These are phyloP conservation scores for Barnettozyma californica DNA, from an alignment of 805 yeast species.

Conservation along the genomic window DNA sequence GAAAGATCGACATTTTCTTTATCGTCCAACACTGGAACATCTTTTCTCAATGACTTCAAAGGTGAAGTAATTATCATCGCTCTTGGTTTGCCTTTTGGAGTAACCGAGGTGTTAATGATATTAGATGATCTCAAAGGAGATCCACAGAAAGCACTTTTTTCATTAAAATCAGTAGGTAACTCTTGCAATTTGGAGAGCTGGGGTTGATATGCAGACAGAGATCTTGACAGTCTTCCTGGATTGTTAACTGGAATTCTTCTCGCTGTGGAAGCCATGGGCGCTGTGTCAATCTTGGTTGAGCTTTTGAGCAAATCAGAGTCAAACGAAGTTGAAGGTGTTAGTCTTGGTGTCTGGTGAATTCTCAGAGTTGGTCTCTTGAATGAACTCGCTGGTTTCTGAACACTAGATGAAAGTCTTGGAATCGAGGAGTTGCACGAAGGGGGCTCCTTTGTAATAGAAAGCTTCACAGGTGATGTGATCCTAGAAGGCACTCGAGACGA, in stretches of 20 bases:
- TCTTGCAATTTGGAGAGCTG: slow-evolving; percentile 18
- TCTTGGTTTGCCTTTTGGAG: slow-evolving; percentile 4
- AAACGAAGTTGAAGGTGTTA: slow-evolving; percentile 14
- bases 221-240: slow-evolving; percentile 15
- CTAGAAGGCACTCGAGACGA: slow-evolving; percentile 15
- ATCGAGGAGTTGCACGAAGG: slow-evolving; percentile 3
- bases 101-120: slow-evolving; percentile 10
- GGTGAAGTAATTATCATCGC: slow-evolving; percentile 23
- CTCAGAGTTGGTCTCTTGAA: slow-evolving; percentile 12
- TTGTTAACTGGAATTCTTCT: slow-evolving; percentile 8
- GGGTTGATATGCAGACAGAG: slow-evolving; percentile 22
- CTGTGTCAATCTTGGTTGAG: slow-evolving; percentile 10
- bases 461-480: slow-evolving; percentile 14
- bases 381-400: slow-evolving; percentile 18
- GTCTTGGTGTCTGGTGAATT: slow-evolving; percentile 8
- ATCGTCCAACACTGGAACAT: slow-evolving; percentile 1
- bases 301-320: slow-evolving; percentile 11
- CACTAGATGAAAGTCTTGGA: slow-evolving; percentile 9
- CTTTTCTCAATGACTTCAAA: slow-evolving; percentile 18
- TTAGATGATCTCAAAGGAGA: slow-evolving; percentile 17
- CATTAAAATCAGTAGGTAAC: background rate
- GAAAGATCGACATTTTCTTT: slow-evolving; percentile 12
- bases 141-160: slow-evolving; percentile 5
- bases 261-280: slow-evolving; percentile 7
- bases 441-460: slow-evolving; percentile 1